phyloP scores from a whole-genome alignment of 1,284 basidiomycete species.

The Malassezia arunalokei region DNA sequence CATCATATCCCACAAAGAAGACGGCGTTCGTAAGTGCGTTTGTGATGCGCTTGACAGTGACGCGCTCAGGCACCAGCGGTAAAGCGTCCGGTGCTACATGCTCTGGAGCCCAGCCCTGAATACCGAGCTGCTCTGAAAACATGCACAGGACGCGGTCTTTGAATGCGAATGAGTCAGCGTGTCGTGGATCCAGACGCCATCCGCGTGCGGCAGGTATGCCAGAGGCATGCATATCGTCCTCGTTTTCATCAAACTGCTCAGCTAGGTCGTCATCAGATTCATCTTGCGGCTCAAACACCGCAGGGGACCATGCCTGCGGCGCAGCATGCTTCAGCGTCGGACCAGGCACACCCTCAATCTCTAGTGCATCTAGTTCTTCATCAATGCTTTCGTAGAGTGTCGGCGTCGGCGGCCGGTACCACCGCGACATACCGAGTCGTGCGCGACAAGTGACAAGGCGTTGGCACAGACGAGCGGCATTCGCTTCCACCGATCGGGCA shows the following conservation, averaged over 20 bases:
- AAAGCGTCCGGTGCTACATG: conserved; percentile 20
- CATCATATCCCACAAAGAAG: conserved; percentile 39
- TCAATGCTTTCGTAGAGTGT: conserved; percentile 3
- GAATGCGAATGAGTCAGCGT: conserved; percentile 25
- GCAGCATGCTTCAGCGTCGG: background rate
- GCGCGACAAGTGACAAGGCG: background rate
- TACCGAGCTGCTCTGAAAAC: conserved; percentile 25
- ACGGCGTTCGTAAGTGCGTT: conserved; percentile 42
- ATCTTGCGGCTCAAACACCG: background rate
- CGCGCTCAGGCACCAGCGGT: conserved; percentile 20
- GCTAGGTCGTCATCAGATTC: conserved; percentile 19
- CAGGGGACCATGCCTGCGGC: conserved; percentile 10
- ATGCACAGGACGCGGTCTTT: conserved; percentile 26
- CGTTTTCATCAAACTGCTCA: conserved; percentile 32
- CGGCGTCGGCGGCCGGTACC: conserved; percentile 13
- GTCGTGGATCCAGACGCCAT: conserved; percentile 30
- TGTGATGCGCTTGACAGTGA: conserved; percentile 35
- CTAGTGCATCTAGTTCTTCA: conserved; percentile 11
- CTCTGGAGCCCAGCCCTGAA: conserved; percentile 29
- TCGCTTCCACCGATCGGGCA: background rate
- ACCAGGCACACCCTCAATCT: background rate
- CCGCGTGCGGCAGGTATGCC: conserved; percentile 41
- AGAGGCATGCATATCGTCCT: conserved; percentile 45
- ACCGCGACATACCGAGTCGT: background rate
- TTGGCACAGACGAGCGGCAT: background rate